Conservation (phyloP, 768 basidiomycete species). For the Kwoniella europaea region DNA sequence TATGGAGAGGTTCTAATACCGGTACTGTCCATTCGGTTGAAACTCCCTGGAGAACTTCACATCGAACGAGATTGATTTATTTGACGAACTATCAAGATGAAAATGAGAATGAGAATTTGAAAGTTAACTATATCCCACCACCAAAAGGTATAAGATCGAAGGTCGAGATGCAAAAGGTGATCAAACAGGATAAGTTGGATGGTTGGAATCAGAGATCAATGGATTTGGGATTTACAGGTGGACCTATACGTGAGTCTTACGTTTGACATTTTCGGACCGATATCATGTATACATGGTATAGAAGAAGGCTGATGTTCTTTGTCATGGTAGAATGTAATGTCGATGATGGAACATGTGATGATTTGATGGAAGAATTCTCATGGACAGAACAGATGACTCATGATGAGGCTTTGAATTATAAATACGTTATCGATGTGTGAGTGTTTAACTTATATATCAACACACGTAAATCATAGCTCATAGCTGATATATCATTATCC, state of each 20-base stretch:
- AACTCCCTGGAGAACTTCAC: constrained; percentile 48
- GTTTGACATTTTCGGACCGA: no score
- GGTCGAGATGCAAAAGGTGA: neutral
- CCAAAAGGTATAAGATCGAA: constrained; percentile 8
- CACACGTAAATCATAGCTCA: neutral
- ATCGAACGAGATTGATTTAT: constrained; percentile 48
- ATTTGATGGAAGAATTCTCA: constrained; percentile 41
- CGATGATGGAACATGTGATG: constrained; percentile 53
- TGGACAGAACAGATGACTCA: constrained; percentile 38
- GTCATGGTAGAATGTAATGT: constrained; percentile 27
- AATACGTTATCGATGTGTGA: constrained; percentile 55
- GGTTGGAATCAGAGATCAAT: constrained; percentile 17
- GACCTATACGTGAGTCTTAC: constrained; percentile 22
- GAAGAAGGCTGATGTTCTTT: neutral
- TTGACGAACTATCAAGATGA: constrained; percentile 24
- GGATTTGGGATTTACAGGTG: constrained; percentile 29
- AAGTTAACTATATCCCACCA: constrained; percentile 4
- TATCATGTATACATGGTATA: no score
- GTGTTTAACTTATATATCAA: constrained; percentile 13
- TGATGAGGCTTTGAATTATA: constrained; percentile 49
- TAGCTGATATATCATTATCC: neutral
- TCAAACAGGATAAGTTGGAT: neutral
- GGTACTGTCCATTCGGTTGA: constrained; percentile 36
- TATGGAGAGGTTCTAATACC: constrained; percentile 57
- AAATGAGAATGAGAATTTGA: constrained; percentile 1